A percentile compares a stretch with the other conserved stretches of the same genome.
Evolutionary conservation across 2,329 filamentous ascomycete genomes (phyloP).

Genomic region (Pyricularia sp.): DNA sequence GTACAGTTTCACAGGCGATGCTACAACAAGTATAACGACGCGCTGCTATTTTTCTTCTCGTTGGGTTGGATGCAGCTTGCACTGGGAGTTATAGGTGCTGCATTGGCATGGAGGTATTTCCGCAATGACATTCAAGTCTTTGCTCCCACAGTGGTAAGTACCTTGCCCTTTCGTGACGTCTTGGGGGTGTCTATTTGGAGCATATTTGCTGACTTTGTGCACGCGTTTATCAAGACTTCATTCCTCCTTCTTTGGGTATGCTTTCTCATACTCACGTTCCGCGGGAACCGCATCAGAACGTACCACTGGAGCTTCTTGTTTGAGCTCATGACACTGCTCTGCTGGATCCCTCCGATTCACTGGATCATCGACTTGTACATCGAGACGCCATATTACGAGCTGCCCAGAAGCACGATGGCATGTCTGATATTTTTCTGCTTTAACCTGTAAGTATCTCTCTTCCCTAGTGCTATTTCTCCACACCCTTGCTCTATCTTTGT

Average conservation of each 20-base stretch:
- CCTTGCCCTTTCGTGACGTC: conserved; percentile 1
- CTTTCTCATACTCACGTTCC: conserved; percentile 22
- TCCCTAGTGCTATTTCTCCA: background rate
- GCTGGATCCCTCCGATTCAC: conserved; percentile 22
- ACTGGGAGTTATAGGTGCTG: conserved; percentile 23
- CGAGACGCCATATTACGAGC: background rate
- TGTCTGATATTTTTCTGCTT: conserved; percentile 23
- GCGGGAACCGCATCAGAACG: conserved; percentile 25
- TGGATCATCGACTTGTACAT: conserved; percentile 12
- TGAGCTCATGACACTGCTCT: conserved; percentile 24
- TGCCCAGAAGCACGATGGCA: conserved; percentile 16
- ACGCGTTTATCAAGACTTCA: conserved; percentile 14
- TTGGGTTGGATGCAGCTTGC: conserved; percentile 28
- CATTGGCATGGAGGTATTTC: conserved; percentile 29
- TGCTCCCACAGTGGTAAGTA: conserved; percentile 24
- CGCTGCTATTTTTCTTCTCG: conserved; percentile 26
- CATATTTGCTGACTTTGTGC: background rate
- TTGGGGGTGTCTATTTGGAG: background rate
- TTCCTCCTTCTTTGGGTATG: conserved; percentile 27
- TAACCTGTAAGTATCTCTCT: conserved; percentile 25
- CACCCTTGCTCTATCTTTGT: background rate
- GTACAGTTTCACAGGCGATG: conserved; percentile 31
- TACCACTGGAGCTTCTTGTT: conserved; percentile 28
- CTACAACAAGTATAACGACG: conserved; percentile 26
- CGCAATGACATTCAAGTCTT: conserved; percentile 20